Percentiles rank a stretch among this genome's conserved stretches.
Evolutionary conservation across 106 monocot species (phyloP).

Genomic region (Platanthera guangdongensis): DNA sequence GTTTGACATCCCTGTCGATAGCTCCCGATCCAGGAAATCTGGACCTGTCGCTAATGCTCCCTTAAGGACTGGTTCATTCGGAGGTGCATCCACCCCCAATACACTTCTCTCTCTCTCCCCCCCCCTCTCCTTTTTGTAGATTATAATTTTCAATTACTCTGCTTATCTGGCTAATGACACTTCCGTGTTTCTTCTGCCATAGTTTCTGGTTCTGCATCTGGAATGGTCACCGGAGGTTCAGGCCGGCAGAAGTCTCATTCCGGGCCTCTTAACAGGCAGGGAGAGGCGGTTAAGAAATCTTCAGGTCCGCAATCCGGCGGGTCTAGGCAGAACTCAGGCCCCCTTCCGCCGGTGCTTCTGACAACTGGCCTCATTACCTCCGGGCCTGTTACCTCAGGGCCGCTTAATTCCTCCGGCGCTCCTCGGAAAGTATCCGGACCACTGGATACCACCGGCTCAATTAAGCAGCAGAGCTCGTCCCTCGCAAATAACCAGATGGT

Average conservation of each 20-base stretch:
- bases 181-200: slow-evolving; percentile 14
- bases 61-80: slow-evolving; percentile 31
- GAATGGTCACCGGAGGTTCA: slow-evolving; percentile 28
- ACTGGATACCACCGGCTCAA: slow-evolving; percentile 55
- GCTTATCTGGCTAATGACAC: background rate
- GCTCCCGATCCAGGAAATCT: slow-evolving; percentile 63
- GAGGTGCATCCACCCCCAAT: slow-evolving; percentile 32
- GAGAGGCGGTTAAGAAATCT: slow-evolving; percentile 44
- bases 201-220: slow-evolving; percentile 21
- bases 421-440: slow-evolving; percentile 63
- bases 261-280: slow-evolving; percentile 51
- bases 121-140: background rate
- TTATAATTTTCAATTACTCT: background rate
- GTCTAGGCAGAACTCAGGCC: slow-evolving; percentile 73
- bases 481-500: slow-evolving; percentile 58
- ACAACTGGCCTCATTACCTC: slow-evolving; percentile 81
- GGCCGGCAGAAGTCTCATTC: slow-evolving; percentile 52
- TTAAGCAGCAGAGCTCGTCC: slow-evolving; percentile 40
- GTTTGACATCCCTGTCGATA: slow-evolving; percentile 66
- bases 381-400: slow-evolving; percentile 67
- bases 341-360: slow-evolving; percentile 53
- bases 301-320: slow-evolving; percentile 76
- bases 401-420: slow-evolving; percentile 66
- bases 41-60: slow-evolving; percentile 32
- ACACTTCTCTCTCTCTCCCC: slow-evolving; percentile 29